Evolutionary conservation across 345 rosid genomes (phyloP), one percentile per base, ranked within the genome.

Genomic region (Anastatica hierochuntica): DNA sequence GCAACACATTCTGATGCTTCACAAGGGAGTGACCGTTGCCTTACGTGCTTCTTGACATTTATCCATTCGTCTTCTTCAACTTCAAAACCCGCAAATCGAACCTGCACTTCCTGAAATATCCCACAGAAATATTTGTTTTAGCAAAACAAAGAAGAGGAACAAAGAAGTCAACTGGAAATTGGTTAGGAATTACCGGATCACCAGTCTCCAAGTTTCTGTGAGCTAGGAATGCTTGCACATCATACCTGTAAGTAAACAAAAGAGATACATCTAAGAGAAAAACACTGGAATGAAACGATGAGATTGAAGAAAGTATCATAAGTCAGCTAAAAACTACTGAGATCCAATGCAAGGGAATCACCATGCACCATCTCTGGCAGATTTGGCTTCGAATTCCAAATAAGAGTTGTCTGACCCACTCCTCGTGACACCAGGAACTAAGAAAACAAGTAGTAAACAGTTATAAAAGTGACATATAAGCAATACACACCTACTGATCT

Each of bases 281-380:
- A 58, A 5, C 46, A 39, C n/a, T 26, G 19, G n/a, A 43, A 53
- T 8, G 13, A 19, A 29, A 55, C n/a, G n/a, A n/a, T 3, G 38
- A 36, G 23, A 43, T 43, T 55, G 33, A 36, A 23, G 47, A 41
- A 63, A 59, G 34, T n/a, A n/a, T n/a, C n/a, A n/a, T 24, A 4
- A 51, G 49, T 43, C 31, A 19, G 54, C 51, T 34, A 44, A 13
- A 33, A 55, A 8, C 40, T 42, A 42, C 49, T 26, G 50, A 53
- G 20, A 10, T 8, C 9, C 8, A 69, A 62, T 14, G n/a, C 34
- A 9, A 29, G 54, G 56, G 23, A 71, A 76, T 70, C 67, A 94
- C 99, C 99, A 94, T 52, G 99, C 99, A 62, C 99, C 97, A 68
- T 94, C 99, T 64, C 99, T 76, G 2, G 89, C 71, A 62, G 97